These are phyloP conservation scores for Ustilago tritici DNA, from an alignment of 1,284 basidiomycete species.

Conservation along the genomic window DNA sequence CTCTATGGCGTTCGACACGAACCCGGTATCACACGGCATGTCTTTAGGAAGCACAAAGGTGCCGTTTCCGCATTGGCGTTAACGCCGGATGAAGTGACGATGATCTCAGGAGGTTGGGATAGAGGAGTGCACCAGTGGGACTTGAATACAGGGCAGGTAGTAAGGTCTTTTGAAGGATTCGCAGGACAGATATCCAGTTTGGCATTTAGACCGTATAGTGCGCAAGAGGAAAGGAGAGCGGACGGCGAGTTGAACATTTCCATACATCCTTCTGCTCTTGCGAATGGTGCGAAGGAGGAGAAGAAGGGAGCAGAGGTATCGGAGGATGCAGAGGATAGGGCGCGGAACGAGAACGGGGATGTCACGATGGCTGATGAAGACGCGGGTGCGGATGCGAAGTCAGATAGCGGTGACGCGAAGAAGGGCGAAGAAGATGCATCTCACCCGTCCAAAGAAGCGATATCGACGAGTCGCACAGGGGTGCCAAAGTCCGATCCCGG, in stretches of 20 bases:
- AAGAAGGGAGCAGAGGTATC: slow-evolving; percentile 1
- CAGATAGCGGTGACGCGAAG: neutral
- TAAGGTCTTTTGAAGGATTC: slow-evolving; percentile 83
- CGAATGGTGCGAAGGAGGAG: neutral
- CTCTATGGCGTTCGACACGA: slow-evolving; percentile 92
- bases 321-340: slow-evolving; percentile 32
- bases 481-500: neutral
- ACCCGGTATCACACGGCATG: slow-evolving; percentile 82
- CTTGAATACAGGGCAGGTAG: slow-evolving; percentile 86
- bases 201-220: slow-evolving; percentile 78
- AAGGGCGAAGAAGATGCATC: neutral
- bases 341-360: slow-evolving; percentile 16
- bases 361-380: neutral
- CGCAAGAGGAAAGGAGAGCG: neutral
- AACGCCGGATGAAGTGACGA: slow-evolving; percentile 82
- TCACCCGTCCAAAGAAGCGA: neutral
- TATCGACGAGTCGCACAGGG: neutral
- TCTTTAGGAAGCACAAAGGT: slow-evolving; percentile 77
- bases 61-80: slow-evolving; percentile 88
- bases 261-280: slow-evolving; percentile 27
- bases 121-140: slow-evolving; percentile 97
- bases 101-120: slow-evolving; percentile 95
- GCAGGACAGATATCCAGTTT: slow-evolving; percentile 87
- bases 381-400: neutral
- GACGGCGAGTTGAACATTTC: slow-evolving; percentile 45